A percentile compares a stretch with the other conserved stretches of the same genome.
These are phyloP conservation scores for Taphrina deformans DNA, from an alignment of 1,139 yeast species.

Conservation along the genomic window DNA sequence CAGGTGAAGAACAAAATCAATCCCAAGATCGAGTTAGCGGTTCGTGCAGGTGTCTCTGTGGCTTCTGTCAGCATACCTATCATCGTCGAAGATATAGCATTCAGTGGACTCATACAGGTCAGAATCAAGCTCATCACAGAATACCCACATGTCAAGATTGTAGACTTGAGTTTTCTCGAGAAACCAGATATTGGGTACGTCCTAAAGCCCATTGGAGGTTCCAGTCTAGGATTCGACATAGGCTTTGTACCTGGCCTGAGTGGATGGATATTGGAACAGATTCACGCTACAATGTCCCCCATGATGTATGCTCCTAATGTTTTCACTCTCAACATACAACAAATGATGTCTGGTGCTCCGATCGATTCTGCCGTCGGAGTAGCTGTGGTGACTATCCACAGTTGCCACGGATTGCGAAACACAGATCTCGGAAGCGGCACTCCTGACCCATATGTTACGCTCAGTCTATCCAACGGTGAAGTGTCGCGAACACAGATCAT, in stretches of 20 bases:
- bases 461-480: constrained; percentile 49
- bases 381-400: constrained; percentile 63
- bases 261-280: constrained; percentile 78
- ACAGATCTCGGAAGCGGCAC: constrained; percentile 71
- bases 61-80: constrained; percentile 49
- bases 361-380: constrained; percentile 84
- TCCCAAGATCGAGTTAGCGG: constrained; percentile 58
- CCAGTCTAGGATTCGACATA: constrained; percentile 81
- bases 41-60: constrained; percentile 49
- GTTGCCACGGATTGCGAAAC: constrained; percentile 68
- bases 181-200: constrained; percentile 86
- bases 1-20: constrained; percentile 81
- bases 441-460: constrained; percentile 83
- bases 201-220: constrained; percentile 71
- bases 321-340: constrained; percentile 88
- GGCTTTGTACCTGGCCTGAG: constrained; percentile 81
- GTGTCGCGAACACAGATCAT: constrained; percentile 69
- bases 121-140: constrained; percentile 84
- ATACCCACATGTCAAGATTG: constrained; percentile 90
- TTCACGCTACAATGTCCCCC: constrained; percentile 82
- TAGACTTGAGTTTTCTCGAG: constrained; percentile 77
- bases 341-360: constrained; percentile 80
- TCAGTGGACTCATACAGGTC: constrained; percentile 68
- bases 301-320: constrained; percentile 84
- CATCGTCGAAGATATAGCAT: constrained; percentile 55